Base-by-base conservation (phyloP, 192 early-diverging fungal species). In the Chytriomyces sp. region DNA sequence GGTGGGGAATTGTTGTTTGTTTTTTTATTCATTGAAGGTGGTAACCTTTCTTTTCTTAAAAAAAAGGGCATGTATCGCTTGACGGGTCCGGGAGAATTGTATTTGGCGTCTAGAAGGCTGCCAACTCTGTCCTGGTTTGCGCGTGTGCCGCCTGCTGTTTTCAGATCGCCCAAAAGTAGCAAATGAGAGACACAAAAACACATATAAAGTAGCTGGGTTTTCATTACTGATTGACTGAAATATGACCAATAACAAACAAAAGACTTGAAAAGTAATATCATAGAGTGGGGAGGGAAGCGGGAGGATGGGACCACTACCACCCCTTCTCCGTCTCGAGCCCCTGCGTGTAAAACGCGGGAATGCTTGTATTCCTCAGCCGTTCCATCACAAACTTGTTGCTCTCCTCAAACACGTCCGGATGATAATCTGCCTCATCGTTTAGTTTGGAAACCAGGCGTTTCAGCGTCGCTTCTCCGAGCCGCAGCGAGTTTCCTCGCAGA, bases 61-160 rank as follows among this genome's bases (percentile, higher is more conserved):
- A 0, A 16, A 43, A 35, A 72, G 70, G 74, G 74, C 45, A 49
- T 76, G 63, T 76, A 76, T 49, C 64, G 74, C 5, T 71, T 91
- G 20, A 83, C 81, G 45, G 90, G 90, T 35, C 90, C 90, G 44
- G 90, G 90, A 26, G 88, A 91, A 59, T 89, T 90, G 68, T 91
- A 89, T 71, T 60, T 91, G 20, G 79, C 89, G 49, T 89, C 86
- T 61, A 77, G 90, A 57, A 78, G 90, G 43, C 81, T 83, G 68
- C 86, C 89, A 24, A 23, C 74, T 18, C 45, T 74, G 18, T 74
- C 72, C 8, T 74, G 72, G 72, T n/a, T 74, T 2, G 64, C 35
- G 44, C 43, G n/a, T 11, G 45, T 67, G 16, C 66, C 66, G 7
- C 66, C 66, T 67, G 66, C 45, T 47, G 23, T 67, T 45, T 67